Percentiles rank a stretch among this genome's conserved stretches.
These are phyloP conservation scores for Xylariaceae sp. DNA, from an alignment of 2,329 filamentous ascomycete genomes.

Conservation along the genomic window DNA sequence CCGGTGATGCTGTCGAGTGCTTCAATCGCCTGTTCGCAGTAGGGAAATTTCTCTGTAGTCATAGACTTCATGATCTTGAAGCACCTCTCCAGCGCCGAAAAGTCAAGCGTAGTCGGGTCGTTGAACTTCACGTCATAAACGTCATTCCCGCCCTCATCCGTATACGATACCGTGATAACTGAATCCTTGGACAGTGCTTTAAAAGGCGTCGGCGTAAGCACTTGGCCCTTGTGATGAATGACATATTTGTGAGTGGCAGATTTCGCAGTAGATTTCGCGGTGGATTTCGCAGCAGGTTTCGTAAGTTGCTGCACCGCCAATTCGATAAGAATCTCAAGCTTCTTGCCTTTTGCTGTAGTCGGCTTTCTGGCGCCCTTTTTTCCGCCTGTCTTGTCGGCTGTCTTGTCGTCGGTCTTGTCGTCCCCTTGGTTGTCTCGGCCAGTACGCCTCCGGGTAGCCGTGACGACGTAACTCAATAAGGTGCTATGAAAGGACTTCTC, in stretches of 20 bases:
- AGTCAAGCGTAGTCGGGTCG: slow-evolving; percentile 34
- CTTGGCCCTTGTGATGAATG: slow-evolving; percentile 47
- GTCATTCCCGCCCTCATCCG: slow-evolving; percentile 33
- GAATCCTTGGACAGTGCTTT: slow-evolving; percentile 31
- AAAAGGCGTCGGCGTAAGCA: slow-evolving; percentile 38
- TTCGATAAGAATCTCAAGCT: slow-evolving; percentile 39
- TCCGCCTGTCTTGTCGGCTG: slow-evolving; percentile 17
- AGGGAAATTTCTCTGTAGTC: slow-evolving; percentile 40
- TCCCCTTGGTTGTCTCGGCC: no score
- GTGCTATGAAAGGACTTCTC: no score
- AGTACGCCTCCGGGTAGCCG: no score
- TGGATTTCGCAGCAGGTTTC: slow-evolving; percentile 8
- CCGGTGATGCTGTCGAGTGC: slow-evolving; percentile 50
- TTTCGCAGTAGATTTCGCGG: slow-evolving; percentile 24
- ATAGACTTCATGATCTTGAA: slow-evolving; percentile 39
- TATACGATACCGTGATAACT: slow-evolving; percentile 34
- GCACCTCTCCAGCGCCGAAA: slow-evolving; percentile 42
- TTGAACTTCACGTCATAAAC: slow-evolving; percentile 39
- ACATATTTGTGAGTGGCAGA: slow-evolving; percentile 26
- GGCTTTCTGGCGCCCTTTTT: background rate
- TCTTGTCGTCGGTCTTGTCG: slow-evolving; percentile 5
- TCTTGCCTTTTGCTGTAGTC: slow-evolving; percentile 38
- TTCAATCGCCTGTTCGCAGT: slow-evolving; percentile 44
- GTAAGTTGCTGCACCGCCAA: slow-evolving; percentile 35
- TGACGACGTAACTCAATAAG: no score